A percentile compares a stretch with the other conserved stretches of the same genome.
Conservation (phyloP, 2,329 filamentous ascomycete genomes). For the Cryphonectria naterciae region DNA sequence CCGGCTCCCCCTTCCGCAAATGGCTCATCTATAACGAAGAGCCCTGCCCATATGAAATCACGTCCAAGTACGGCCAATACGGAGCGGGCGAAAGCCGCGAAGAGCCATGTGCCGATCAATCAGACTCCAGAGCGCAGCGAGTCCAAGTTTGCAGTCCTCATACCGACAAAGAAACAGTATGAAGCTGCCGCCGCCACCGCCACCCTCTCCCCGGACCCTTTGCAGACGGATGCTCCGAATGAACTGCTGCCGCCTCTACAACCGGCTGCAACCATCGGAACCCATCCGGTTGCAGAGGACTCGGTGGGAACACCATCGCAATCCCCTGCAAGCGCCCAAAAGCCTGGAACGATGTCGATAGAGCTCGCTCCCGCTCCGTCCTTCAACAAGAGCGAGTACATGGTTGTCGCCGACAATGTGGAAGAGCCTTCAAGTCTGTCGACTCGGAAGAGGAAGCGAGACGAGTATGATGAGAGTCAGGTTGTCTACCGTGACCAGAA, state of each 20-base stretch:
- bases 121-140: slow-evolving; percentile 42
- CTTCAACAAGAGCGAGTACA: slow-evolving; percentile 59
- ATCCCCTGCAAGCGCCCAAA: slow-evolving; percentile 26
- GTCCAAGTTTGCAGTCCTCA: slow-evolving; percentile 51
- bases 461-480: slow-evolving; percentile 55
- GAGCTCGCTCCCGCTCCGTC: slow-evolving; percentile 47
- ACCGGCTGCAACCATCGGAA: slow-evolving; percentile 30
- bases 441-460: slow-evolving; percentile 57
- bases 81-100: slow-evolving; percentile 8
- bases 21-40: slow-evolving; percentile 37
- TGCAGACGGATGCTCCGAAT: slow-evolving; percentile 22
- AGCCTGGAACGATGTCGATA: slow-evolving; percentile 46
- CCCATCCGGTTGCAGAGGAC: slow-evolving; percentile 7
- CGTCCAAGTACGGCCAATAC: slow-evolving; percentile 29
- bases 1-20: slow-evolving; percentile 36
- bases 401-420: slow-evolving; percentile 50
- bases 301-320: slow-evolving; percentile 22
- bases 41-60: slow-evolving; percentile 30
- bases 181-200: slow-evolving; percentile 30
- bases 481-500: slow-evolving; percentile 74
- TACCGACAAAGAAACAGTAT: slow-evolving; percentile 48
- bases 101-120: slow-evolving; percentile 31
- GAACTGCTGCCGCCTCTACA: slow-evolving; percentile 37
- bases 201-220: not conserved
- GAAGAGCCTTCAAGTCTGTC: slow-evolving; percentile 55